Conservation (phyloP, 768 basidiomycete species). For the Lyophyllum decastes region DNA sequence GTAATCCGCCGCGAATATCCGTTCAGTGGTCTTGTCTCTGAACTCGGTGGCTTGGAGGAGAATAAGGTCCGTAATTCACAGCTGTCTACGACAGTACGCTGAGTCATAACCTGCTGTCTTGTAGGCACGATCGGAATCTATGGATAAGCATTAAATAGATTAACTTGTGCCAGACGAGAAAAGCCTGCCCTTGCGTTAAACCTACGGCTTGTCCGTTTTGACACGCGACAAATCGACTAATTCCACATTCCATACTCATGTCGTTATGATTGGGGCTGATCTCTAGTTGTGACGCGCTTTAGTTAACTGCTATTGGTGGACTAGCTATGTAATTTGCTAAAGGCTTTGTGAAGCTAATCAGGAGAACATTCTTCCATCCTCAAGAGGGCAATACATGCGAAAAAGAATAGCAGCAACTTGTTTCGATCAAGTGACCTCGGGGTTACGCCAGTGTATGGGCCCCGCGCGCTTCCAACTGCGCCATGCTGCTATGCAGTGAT, state of each 20-base stretch:
- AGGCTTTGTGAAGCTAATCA: too few species aligned
- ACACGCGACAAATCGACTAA: too few species aligned
- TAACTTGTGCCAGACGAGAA: background rate
- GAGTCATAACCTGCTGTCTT: slow-evolving; percentile 2
- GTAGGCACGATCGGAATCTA: slow-evolving; percentile 28
- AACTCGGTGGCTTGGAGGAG: slow-evolving; percentile 77
- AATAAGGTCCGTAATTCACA: slow-evolving; percentile 62
- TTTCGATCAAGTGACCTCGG: slow-evolving; percentile 24
- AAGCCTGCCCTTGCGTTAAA: background rate
- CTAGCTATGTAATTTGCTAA: too few species aligned
- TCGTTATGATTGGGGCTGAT: too few species aligned
- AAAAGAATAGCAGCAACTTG: slow-evolving; percentile 20
- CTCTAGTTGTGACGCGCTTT: too few species aligned
- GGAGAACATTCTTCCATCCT: background rate
- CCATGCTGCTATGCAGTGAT: slow-evolving; percentile 21
- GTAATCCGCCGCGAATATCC: slow-evolving; percentile 77
- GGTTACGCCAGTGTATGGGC: slow-evolving; percentile 17
- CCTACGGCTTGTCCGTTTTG: background rate
- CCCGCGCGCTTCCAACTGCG: slow-evolving; percentile 33
- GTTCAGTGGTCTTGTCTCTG: slow-evolving; percentile 69
- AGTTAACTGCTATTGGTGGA: too few species aligned
- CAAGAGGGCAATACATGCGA: background rate
- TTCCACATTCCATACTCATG: too few species aligned
- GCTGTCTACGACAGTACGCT: background rate
- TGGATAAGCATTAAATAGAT: slow-evolving; percentile 19